These are phyloP conservation scores for Nannizziopsis barbatae DNA, from an alignment of 2,329 filamentous ascomycete species.

Conservation along the genomic window DNA sequence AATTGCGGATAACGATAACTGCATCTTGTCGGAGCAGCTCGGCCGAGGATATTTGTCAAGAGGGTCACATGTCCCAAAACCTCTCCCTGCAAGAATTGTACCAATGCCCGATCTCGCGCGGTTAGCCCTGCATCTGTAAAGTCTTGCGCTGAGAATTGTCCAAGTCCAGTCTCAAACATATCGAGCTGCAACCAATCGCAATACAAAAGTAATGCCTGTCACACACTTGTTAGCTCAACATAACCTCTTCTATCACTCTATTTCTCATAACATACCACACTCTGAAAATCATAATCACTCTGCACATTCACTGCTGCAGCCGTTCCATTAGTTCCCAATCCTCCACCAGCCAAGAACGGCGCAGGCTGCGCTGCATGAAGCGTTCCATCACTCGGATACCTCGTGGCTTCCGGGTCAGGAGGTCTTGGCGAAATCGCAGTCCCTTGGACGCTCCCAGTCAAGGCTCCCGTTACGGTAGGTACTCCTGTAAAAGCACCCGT, in stretches of 20 bases:
- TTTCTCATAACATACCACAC: constrained; percentile 40
- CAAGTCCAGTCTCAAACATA: constrained; percentile 65
- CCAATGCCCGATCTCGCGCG: constrained; percentile 57
- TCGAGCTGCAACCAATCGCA: constrained; percentile 80
- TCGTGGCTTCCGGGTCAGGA: constrained; percentile 50
- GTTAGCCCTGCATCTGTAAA: constrained; percentile 58
- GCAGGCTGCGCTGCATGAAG: constrained; percentile 58
- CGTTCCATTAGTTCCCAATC: constrained; percentile 66
- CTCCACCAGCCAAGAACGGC: constrained; percentile 61
- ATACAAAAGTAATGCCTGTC: constrained; percentile 55
- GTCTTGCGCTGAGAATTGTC: constrained; percentile 55
- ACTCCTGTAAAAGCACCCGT: constrained; percentile 53
- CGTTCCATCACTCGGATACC: constrained; percentile 60
- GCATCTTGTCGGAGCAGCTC: constrained; percentile 59
- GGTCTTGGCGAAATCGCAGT: constrained; percentile 48
- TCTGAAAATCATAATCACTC: constrained; percentile 75
- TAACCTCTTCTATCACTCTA: not conserved
- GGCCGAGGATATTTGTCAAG: constrained; percentile 65
- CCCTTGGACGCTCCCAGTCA: constrained; percentile 45
- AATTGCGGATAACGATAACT: constrained; percentile 67
- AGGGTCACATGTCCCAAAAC: constrained; percentile 68
- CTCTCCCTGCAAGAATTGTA: constrained; percentile 67
- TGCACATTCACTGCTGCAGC: constrained; percentile 64
- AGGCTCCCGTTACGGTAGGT: constrained; percentile 58
- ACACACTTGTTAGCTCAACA: constrained; percentile 4